Evolutionary conservation across 805 yeast genomes (phyloP), one percentile per base, ranked within the genome.

Genomic region (Pichia scutulata): DNA sequence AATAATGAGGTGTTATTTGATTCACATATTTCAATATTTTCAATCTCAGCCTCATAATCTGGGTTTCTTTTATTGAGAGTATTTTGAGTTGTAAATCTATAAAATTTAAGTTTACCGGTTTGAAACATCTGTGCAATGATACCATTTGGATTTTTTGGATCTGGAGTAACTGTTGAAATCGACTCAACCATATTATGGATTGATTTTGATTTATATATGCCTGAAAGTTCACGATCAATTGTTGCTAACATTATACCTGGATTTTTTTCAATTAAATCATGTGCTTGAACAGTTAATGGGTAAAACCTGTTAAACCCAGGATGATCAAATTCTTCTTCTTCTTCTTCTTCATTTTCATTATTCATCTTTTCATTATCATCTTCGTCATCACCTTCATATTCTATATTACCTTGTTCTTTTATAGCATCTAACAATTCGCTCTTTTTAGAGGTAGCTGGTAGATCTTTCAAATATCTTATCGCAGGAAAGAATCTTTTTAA

Each of bases 51-150:
- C 10, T 39, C 13, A 30, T 16, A 19, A 12, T 24, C 39, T 14
- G 22, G 10, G 43, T 48, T 43, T 12, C 25, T 24, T 41, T 21
- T 44, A 19, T 52, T 47, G 22, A 52, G 48, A 22, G 51, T 41
- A 9, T 53, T 42, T 25, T 48, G 53, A 6, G 54, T 45, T 18
- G 49, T 44, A 25, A 55, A 81, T 40, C 95, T 71, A 64, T 78
- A 86, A 56, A 80, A 86, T 59, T 86, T 84, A 51, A 75, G 72
- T 55, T 89, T 81, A 0, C 95, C 95, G 52, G 80, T 81, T 22
- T 56, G 50, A 10, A 41, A 25, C 23, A 56, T 30, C 26, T 54
- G 52, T 4, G 55, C 55, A 28, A 57, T 36, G 18, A 57, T 48
- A 21, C 47, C 50, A 13, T 46, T 39, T 14, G 43, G 43, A n/a